Conservation (phyloP, 2,329 filamentous ascomycete species). For the Phialocephala subalpina region DNA sequence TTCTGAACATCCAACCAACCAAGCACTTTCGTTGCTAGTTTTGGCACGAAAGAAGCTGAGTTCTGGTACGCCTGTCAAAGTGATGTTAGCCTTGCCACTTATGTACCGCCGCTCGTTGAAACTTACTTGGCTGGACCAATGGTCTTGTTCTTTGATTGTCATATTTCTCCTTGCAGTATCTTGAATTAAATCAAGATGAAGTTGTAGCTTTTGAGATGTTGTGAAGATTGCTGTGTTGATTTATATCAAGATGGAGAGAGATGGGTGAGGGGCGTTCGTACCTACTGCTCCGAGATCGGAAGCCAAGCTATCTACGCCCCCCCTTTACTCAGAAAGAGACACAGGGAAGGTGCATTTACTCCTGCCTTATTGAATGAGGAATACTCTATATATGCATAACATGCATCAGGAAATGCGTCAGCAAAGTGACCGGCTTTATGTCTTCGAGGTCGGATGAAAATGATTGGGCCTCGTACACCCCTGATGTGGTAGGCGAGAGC, state of each 20-base stretch:
- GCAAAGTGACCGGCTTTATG: not conserved
- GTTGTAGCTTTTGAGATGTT: not conserved
- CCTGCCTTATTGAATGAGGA: not conserved
- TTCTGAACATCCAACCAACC: constrained; percentile 65
- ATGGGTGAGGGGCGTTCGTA: constrained; percentile 1
- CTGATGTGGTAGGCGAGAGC: not conserved
- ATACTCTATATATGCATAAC: not conserved
- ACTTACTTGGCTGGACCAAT: constrained; percentile 49
- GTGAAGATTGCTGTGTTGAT: not conserved
- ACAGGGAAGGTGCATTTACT: not conserved
- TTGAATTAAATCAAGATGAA: not conserved
- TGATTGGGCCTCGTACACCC: not conserved
- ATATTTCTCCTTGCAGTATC: constrained; percentile 9
- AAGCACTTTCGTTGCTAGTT: constrained; percentile 65
- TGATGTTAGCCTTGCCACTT: not conserved
- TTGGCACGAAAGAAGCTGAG: constrained; percentile 70
- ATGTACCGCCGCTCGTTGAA: not conserved
- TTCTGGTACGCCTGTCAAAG: constrained; percentile 59
- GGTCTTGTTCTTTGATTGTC: constrained; percentile 40
- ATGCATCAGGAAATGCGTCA: not conserved
- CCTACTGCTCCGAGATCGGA: constrained; percentile 29
- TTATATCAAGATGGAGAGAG: constrained; percentile 1
- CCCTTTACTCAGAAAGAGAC: not conserved
- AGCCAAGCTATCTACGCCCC: constrained; percentile 1
- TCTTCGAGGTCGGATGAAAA: not conserved